Percentiles rank a stretch among this genome's conserved stretches.
phyloP scores from a whole-genome alignment of 768 basidiomycete genomes.

The Mycena vulgaris region DNA sequence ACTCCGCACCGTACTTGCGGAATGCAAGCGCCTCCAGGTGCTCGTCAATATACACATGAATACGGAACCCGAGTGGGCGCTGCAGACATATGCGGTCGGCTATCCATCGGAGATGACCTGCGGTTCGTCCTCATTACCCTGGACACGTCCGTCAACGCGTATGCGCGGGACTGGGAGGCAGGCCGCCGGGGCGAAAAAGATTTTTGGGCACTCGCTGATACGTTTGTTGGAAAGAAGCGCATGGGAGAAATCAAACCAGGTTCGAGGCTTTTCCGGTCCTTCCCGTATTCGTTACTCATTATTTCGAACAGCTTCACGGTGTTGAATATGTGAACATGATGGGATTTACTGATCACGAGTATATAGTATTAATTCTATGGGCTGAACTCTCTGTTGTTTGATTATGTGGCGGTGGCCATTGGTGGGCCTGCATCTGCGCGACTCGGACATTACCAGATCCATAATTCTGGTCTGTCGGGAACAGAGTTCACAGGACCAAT shows the following conservation, averaged over 20 bases:
- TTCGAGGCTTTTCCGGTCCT: not conserved
- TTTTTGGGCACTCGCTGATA: conserved; percentile 24
- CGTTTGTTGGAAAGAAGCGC: conserved; percentile 1
- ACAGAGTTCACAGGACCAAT: no score
- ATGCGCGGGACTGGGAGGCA: conserved; percentile 22
- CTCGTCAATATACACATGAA: conserved; percentile 31
- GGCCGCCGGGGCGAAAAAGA: conserved; percentile 23
- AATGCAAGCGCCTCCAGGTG: conserved; percentile 12
- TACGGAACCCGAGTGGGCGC: conserved; percentile 32
- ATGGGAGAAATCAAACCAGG: conserved; percentile 12
- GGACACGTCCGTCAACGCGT: conserved; percentile 12
- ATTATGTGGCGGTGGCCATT: no score
- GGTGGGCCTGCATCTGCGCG: no score
- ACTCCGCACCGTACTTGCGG: conserved; percentile 12
- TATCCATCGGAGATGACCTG: conserved; percentile 24
- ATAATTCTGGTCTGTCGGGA: no score
- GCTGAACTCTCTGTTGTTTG: no score
- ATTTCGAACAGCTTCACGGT: not conserved
- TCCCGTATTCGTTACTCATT: not conserved
- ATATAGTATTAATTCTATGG: no score
- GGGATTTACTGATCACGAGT: not conserved
- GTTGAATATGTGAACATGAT: not conserved
- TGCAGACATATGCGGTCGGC: conserved; percentile 24
- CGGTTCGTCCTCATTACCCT: conserved; percentile 29
- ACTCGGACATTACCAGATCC: no score